These are phyloP conservation scores for Leishmania guyanensis DNA, from an alignment of 208 protist genomes.

Conservation along the genomic window DNA sequence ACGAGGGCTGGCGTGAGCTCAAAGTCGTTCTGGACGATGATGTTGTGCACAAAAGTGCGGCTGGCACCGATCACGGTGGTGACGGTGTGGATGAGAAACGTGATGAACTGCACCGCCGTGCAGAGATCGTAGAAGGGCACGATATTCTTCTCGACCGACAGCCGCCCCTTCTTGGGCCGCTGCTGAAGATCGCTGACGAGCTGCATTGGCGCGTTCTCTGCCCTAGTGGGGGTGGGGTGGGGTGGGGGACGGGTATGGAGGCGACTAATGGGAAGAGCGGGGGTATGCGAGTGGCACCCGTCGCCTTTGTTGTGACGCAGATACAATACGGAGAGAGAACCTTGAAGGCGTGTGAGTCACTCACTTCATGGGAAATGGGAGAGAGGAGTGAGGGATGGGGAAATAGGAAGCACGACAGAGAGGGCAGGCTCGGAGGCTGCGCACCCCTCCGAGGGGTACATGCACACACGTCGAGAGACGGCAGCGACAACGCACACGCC, in stretches of 20 bases:
- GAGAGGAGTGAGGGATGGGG: too few relatives aligned
- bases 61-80: constrained; percentile 35
- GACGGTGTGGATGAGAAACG: constrained; percentile 60
- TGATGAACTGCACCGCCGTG: constrained; percentile 55
- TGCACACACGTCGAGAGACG: neutral
- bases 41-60: constrained; percentile 54
- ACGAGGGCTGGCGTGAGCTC: constrained; percentile 38
- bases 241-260: neutral
- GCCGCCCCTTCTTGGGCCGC: constrained; percentile 64
- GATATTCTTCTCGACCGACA: constrained; percentile 66
- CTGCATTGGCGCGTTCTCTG: constrained; percentile 46
- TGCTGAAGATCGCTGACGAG: constrained; percentile 78
- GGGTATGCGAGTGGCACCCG: neutral
- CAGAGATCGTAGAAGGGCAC: constrained; percentile 61
- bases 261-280: neutral
- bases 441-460: neutral
- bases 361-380: neutral
- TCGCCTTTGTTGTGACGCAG: neutral
- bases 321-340: neutral
- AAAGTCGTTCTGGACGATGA: constrained; percentile 47
- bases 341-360: neutral
- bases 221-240: neutral
- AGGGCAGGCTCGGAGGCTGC: neutral
- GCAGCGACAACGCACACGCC: neutral
- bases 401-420: neutral